Evolutionary conservation across 768 basidiomycete species (phyloP), one percentile per base, ranked within the genome.

Genomic region (Austroboletus festivus): DNA sequence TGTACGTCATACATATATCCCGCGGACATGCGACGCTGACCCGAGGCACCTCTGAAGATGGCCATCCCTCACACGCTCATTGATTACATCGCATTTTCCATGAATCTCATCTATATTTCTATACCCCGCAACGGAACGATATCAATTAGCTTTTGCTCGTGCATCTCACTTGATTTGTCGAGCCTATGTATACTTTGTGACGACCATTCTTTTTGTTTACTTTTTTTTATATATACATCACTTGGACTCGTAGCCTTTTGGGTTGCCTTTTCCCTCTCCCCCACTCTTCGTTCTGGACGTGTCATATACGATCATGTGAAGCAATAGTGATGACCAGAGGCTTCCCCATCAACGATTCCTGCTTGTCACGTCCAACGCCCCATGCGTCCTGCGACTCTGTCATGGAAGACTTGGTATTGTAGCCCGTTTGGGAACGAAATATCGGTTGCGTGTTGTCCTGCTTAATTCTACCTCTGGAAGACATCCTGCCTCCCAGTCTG

Each of bases 91-190:
- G 51, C 62, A 67, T 53, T 31, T 53, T 34, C 50, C 54, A 60
- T 54, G 34, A 50, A 52, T 59, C 44, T 50, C 56, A 56, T 38
- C 43, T 33, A 41, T 45, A 53, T 44, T 44, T 49, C 42, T 49
- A 68, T 62, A 67, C 59, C 59, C 53, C 45, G 43, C 63, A 66
- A 56, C 43, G 52, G 34, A 52, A 61, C 42, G 46, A 65, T 55
- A 58, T 59, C 53, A 58, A 23, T 54, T 50, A 5, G 26, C 11
- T 28, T 28, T 28, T 28, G 5, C 26, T 28, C 26, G 26, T 28
- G 5, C 26, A 28, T 28, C 6, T 33, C 31, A 33, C 12, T 33
- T 15, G 31, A 33, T 33, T 13, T 33, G 31, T 33, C 31, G 31
- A 33, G 31, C 15, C 51, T n/a, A 46, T 46, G 47, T 48, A 51